These are phyloP conservation scores for Rhizodiscina lignyota DNA, from an alignment of 495 filamentous ascomycete species.

Conservation along the genomic window DNA sequence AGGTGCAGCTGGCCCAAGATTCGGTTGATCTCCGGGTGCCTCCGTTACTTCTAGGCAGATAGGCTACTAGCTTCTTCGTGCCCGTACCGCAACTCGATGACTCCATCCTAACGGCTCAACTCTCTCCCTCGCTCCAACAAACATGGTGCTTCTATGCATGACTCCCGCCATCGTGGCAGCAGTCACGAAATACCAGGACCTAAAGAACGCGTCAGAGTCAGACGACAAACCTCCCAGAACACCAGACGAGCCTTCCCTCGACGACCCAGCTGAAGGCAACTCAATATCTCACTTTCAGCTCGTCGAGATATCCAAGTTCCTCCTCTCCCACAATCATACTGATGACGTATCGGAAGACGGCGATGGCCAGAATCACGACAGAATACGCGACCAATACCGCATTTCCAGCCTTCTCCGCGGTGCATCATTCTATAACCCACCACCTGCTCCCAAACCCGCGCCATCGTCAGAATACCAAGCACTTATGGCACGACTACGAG, in stretches of 20 bases:
- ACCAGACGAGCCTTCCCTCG: constrained; percentile 21
- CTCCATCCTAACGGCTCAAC: too few species aligned
- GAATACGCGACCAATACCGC: not conserved
- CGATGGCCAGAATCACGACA: not conserved
- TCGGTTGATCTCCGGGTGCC: too few species aligned
- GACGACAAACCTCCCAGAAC: too few species aligned
- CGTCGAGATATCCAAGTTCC: constrained; percentile 45
- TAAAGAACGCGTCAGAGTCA: too few species aligned
- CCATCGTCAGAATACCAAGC: constrained; percentile 80
- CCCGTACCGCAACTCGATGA: too few species aligned
- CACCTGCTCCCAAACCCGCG: constrained; percentile 60
- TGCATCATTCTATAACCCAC: constrained; percentile 56
- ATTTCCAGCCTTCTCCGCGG: constrained; percentile 54
- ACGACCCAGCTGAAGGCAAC: constrained; percentile 28
- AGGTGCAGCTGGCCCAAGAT: too few species aligned
- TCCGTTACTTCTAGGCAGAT: too few species aligned
- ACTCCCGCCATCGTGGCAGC: constrained; percentile 54
- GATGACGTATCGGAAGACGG: constrained; percentile 2
- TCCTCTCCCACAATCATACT: constrained; percentile 19
- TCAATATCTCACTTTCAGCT: constrained; percentile 71
- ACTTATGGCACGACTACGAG: constrained; percentile 70
- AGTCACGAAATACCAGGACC: constrained; percentile 23
- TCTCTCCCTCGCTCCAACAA: too few species aligned
- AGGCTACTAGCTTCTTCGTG: too few species aligned
- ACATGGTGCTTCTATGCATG: constrained; percentile 74